A percentile compares a stretch with the other conserved stretches of the same genome.
Conservation (phyloP, 768 basidiomycete genomes). For the Lentinus tigrinus region DNA sequence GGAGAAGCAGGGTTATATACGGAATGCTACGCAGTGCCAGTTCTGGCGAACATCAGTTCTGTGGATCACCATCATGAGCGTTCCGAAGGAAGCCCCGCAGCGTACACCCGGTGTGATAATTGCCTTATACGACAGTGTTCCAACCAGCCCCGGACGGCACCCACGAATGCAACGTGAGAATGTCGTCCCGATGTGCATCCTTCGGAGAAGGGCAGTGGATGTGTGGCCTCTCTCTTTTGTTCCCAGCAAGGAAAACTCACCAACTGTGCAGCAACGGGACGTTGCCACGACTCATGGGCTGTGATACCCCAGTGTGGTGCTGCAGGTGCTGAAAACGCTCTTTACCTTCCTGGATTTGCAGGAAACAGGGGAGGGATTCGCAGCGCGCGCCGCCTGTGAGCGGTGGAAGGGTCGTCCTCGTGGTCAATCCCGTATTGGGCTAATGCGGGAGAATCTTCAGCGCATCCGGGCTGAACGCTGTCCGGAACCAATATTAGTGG, state of each 20-base stretch:
- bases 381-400: constrained; percentile 11
- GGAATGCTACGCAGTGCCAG: constrained; percentile 8
- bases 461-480: background rate
- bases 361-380: constrained; percentile 4
- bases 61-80: constrained; percentile 12
- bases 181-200: background rate
- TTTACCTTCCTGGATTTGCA: constrained; percentile 6
- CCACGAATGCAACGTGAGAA: background rate
- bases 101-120: background rate
- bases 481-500: background rate
- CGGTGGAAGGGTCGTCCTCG: constrained; percentile 1
- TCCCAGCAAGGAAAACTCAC: background rate
- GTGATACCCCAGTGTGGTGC: background rate
- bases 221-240: background rate
- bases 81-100: background rate
- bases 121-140: background rate
- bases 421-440: constrained; percentile 6
- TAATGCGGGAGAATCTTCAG: background rate
- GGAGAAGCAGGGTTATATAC: constrained; percentile 10
- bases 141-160: background rate
- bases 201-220: background rate
- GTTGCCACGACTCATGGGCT: background rate
- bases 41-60: constrained; percentile 5
- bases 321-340: background rate
- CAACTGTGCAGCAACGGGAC: background rate